A percentile compares a stretch with the other conserved stretches of the same genome.
Evolutionary conservation across 495 filamentous ascomycete species (phyloP).

Genomic region (Tuber melanosporum): DNA sequence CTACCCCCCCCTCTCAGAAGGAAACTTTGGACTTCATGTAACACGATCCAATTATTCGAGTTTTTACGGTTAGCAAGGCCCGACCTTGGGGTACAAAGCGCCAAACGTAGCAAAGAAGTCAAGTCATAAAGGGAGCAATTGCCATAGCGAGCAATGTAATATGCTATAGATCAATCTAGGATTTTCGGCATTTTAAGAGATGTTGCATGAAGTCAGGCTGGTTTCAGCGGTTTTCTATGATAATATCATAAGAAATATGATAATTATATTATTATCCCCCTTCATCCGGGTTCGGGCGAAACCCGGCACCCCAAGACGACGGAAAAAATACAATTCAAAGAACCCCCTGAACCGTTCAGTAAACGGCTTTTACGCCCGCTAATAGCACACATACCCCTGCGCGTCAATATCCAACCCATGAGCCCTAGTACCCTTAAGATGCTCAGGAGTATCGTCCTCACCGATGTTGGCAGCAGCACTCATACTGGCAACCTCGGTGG

Average conservation of each 20-base stretch:
- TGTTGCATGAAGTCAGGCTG: not conserved
- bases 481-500: not conserved
- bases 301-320: not conserved
- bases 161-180: no score
- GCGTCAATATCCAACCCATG: not conserved
- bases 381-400: slow-evolving; percentile 1
- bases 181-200: no score
- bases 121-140: not conserved
- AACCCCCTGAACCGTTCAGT: not conserved
- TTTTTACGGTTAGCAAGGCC: no score
- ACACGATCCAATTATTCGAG: no score
- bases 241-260: not conserved
- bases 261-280: not conserved
- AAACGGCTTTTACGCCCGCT: not conserved
- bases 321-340: not conserved
- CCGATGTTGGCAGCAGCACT: not conserved
- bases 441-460: not conserved
- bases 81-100: not conserved
- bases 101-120: not conserved
- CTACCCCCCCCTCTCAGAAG: no score
- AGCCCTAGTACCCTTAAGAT: not conserved
- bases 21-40: no score
- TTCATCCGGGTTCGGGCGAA: not conserved
- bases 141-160: not conserved
- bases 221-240: not conserved